Evolutionary conservation across 2,329 filamentous ascomycete genomes (phyloP).

Genomic region (Macroventuria anomochaeta): DNA sequence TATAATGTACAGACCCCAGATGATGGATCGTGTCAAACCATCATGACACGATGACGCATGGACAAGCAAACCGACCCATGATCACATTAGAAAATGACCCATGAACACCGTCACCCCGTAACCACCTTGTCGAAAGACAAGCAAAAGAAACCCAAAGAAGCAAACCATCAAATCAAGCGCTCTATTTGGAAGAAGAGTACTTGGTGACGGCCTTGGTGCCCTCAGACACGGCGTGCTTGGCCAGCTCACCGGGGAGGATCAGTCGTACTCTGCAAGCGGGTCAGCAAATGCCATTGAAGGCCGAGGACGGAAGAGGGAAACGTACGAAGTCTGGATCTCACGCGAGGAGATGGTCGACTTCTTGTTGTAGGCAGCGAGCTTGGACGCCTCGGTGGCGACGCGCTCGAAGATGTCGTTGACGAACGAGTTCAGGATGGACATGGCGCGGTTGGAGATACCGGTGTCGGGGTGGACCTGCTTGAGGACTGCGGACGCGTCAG

Average conservation of each 20-base stretch:
- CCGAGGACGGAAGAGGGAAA: constrained; percentile 22
- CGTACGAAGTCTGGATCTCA: constrained; percentile 96
- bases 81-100: constrained; percentile 59
- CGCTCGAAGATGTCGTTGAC: constrained; percentile 99
- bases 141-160: constrained; percentile 60
- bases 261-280: constrained; percentile 72
- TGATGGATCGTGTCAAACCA: constrained; percentile 47
- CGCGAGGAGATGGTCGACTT: constrained; percentile 99
- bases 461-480: constrained; percentile 99
- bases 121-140: constrained; percentile 55
- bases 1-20: constrained; percentile 52
- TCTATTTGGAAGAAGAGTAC: constrained; percentile 99
- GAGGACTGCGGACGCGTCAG: constrained; percentile 69
- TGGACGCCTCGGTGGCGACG: constrained; percentile 96
- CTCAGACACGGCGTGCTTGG: constrained; percentile 99
- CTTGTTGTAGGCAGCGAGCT: constrained; percentile 99
- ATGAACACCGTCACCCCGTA: constrained; percentile 52
- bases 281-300: constrained; percentile 34
- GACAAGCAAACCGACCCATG: constrained; percentile 57
- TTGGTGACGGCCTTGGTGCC: constrained; percentile 99
- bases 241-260: constrained; percentile 97
- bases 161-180: constrained; percentile 51
- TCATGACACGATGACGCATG: constrained; percentile 47
- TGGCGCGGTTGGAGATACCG: constrained; percentile 99
- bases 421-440: constrained; percentile 99